These are phyloP conservation scores for Graphilbum fragrans DNA, from an alignment of 2,329 filamentous ascomycete genomes.

Conservation along the genomic window DNA sequence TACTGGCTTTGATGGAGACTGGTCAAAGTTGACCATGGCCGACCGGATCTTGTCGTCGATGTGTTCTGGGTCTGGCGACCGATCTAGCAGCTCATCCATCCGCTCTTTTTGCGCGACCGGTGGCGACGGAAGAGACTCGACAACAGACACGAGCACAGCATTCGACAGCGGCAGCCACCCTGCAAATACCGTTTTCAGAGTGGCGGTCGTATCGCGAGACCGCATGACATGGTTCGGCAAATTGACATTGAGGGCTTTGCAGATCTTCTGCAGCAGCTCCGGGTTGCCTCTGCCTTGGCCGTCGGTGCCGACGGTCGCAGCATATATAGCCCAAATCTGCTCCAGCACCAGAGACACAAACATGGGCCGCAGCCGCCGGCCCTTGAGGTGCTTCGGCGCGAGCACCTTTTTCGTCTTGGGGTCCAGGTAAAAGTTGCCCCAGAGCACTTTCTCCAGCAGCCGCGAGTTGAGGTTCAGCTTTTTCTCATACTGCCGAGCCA, in stretches of 20 bases:
- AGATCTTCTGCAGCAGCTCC: conserved; percentile 80
- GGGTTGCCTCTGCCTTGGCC: conserved; percentile 76
- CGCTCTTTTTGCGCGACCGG: conserved; percentile 66
- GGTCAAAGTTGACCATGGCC: conserved; percentile 76
- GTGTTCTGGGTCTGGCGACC: conserved; percentile 63
- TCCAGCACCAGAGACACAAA: conserved; percentile 95
- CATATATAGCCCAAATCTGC: conserved; percentile 91
- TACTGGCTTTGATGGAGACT: conserved; percentile 57
- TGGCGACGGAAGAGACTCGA: conserved; percentile 84
- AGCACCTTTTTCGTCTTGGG: conserved; percentile 94
- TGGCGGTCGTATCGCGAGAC: conserved; percentile 69
- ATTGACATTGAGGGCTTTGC: conserved; percentile 74
- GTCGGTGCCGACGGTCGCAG: conserved; percentile 73
- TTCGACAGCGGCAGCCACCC: conserved; percentile 89
- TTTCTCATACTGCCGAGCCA: conserved; percentile 86
- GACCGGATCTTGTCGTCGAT: conserved; percentile 58
- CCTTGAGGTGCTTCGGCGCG: conserved; percentile 83
- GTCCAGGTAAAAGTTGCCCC: conserved; percentile 94
- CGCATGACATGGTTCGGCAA: conserved; percentile 76
- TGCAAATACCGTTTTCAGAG: conserved; percentile 78
- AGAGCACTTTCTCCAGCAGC: conserved; percentile 82
- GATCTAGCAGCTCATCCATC: conserved; percentile 65
- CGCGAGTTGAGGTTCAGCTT: conserved; percentile 90
- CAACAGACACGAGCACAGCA: conserved; percentile 82
- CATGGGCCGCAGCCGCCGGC: conserved; percentile 83